phyloP scores from a whole-genome alignment of 495 filamentous ascomycete genomes.

The Neurospora tetrasperma region DNA sequence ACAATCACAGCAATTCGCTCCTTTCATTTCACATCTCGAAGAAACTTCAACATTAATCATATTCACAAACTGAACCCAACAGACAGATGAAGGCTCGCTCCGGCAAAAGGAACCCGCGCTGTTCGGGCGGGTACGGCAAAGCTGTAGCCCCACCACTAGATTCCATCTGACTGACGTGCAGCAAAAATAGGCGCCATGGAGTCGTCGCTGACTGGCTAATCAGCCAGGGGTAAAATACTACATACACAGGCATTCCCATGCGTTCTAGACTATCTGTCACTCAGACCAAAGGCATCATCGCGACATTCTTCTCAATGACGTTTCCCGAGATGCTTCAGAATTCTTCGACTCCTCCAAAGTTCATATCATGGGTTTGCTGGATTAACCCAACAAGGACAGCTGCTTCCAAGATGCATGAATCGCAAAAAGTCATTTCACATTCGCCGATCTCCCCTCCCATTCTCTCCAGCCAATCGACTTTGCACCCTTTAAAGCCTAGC shows the following conservation, averaged over 20 bases:
- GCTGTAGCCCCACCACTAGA: neutral
- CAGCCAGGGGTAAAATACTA: neutral
- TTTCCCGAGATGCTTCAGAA: neutral
- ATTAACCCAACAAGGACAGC: neutral
- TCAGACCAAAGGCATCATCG: neutral
- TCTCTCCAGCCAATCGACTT: neutral
- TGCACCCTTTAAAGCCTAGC: neutral
- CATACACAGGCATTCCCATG: neutral
- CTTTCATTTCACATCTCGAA: neutral
- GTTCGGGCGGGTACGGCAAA: neutral
- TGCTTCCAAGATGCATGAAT: neutral
- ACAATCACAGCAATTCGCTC: neutral
- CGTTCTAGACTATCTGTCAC: neutral
- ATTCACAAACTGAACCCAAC: neutral
- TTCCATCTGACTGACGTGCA: neutral
- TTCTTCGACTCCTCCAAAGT: neutral
- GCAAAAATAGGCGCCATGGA: neutral
- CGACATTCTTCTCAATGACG: neutral
- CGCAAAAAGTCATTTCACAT: neutral
- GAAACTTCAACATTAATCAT: neutral
- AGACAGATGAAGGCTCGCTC: neutral
- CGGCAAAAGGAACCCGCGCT: neutral
- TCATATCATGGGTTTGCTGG: neutral
- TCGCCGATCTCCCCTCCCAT: neutral
- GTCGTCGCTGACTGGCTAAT: neutral